Evolutionary conservation across 148 eudicot genomes (phyloP).

Genomic region (Arbutus unedo): DNA sequence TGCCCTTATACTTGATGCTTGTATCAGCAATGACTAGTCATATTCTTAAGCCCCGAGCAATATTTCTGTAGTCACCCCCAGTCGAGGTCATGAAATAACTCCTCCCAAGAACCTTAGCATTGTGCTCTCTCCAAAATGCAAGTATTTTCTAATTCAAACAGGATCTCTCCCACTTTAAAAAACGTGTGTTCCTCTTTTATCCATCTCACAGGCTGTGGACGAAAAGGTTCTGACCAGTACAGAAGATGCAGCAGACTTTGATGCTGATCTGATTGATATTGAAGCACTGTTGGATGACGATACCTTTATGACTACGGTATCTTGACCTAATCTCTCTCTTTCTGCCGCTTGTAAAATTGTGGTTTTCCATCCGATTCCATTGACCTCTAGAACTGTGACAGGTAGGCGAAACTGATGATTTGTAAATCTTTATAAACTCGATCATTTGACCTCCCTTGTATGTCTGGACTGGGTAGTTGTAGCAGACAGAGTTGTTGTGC

Average conservation of each 20-base stretch:
- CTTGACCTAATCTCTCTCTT: slow-evolving; percentile 8
- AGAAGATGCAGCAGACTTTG: slow-evolving; percentile 40
- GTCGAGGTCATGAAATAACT: neutral
- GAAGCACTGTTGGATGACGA: slow-evolving; percentile 48
- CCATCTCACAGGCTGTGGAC: slow-evolving; percentile 34
- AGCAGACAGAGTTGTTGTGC: neutral
- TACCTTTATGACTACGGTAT: slow-evolving; percentile 39
- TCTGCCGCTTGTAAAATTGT: neutral
- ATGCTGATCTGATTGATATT: slow-evolving; percentile 48
- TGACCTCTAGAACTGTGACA: slow-evolving; percentile 12
- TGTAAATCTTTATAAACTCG: slow-evolving; percentile 6
- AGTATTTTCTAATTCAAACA: neutral
- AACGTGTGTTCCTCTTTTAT: neutral
- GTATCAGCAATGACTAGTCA: neutral
- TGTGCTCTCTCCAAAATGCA: neutral
- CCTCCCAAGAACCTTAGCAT: neutral
- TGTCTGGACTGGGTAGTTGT: slow-evolving; percentile 10
- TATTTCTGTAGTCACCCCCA: neutral
- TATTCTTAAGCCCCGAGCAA: neutral
- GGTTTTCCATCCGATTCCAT: slow-evolving; percentile 4
- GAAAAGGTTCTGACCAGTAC: slow-evolving; percentile 28
- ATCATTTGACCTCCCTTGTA: slow-evolving; percentile 4
- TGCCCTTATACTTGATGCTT: neutral
- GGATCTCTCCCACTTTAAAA: too few relatives aligned
- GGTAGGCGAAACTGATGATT: slow-evolving; percentile 1